Conservation (phyloP, 2,329 filamentous ascomycete species). For the Fusarium sp. region DNA sequence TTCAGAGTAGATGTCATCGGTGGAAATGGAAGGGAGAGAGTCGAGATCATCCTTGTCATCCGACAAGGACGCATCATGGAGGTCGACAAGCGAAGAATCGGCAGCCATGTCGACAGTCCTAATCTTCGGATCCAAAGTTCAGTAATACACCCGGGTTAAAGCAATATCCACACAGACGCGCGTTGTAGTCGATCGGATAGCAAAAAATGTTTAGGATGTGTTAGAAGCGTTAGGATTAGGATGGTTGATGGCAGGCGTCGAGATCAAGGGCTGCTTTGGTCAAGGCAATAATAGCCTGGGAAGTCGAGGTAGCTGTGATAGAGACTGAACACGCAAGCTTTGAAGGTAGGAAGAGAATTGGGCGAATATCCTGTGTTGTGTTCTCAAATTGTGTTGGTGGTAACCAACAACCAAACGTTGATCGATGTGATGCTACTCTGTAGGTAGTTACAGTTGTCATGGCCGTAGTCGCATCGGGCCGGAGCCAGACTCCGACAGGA, state of each 20-base stretch:
- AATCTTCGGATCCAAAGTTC: background rate
- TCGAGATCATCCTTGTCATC: conserved; percentile 70
- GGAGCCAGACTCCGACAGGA: conserved; percentile 36
- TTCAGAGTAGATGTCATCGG: conserved; percentile 69
- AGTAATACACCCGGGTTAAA: background rate
- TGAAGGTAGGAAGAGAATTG: background rate
- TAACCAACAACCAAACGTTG: conserved; percentile 7
- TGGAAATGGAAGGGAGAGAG: conserved; percentile 73
- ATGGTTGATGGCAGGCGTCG: conserved; percentile 18
- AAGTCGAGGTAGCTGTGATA: background rate
- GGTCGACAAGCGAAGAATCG: conserved; percentile 65
- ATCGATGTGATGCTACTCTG: conserved; percentile 23
- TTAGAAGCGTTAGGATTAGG: conserved; percentile 2
- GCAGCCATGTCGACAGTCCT: conserved; percentile 48
- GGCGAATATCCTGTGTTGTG: background rate
- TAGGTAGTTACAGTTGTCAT: conserved; percentile 25
- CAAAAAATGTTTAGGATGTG: conserved; percentile 1
- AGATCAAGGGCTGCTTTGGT: conserved; percentile 36
- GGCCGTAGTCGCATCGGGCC: conserved; percentile 38
- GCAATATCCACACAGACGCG: background rate
- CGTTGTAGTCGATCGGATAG: background rate
- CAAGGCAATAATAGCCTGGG: conserved; percentile 4
- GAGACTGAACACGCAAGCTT: background rate
- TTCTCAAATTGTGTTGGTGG: background rate
- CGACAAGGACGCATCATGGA: conserved; percentile 62